Evolutionary conservation across 2,329 filamentous ascomycete genomes (phyloP), one percentile per base, ranked within the genome.

Genomic region (Fusarium oxysporum): DNA sequence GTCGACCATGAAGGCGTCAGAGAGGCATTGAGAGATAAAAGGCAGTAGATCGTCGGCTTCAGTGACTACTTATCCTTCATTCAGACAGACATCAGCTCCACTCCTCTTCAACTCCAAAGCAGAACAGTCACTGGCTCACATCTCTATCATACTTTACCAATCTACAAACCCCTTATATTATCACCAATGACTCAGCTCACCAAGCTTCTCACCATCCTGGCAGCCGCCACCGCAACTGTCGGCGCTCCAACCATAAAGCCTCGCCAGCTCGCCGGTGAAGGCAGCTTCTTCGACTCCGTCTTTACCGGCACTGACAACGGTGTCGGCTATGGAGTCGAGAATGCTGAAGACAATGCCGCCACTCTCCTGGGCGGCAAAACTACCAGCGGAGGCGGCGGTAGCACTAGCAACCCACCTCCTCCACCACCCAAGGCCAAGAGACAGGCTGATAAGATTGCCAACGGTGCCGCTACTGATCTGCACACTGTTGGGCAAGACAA

Each of bases 181-280:
- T 12, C 17, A n/a, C 14, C 12, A 35, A 64, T 65, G 45, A 54
- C 45, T 48, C 62, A 55, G 4, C 45, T 65, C 12, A 13, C 28
- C 45, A 65, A 63, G 12, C 8, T 54, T 23, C 58, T 63, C 5
- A 30, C 63, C 12, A 25, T 54, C 8, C 28, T 63, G 14, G 58
- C 62, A 14, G 38, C 16, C 12, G 4, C 47, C n/a, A 23, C 19
- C 6, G 33, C 16, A 6, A 14, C 38, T 14, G 23, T 65, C 13
- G 8, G 58, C 2, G 58, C 62, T 12, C 58, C 62, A 3, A 23
- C 21, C 4, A 28, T 44, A 13, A 23, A 35, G 4, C 3, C 58
- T 12, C 58, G 62, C 9, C 62, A 65, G 16, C 62, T 63, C 17
- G 62, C 58, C 1, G 62, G 58, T 3, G 62, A 65, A 21, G 62